Percentiles rank a stretch among this genome's conserved stretches.
Evolutionary conservation across 345 rosid genomes (phyloP).

Genomic region (Brassica cretica): DNA sequence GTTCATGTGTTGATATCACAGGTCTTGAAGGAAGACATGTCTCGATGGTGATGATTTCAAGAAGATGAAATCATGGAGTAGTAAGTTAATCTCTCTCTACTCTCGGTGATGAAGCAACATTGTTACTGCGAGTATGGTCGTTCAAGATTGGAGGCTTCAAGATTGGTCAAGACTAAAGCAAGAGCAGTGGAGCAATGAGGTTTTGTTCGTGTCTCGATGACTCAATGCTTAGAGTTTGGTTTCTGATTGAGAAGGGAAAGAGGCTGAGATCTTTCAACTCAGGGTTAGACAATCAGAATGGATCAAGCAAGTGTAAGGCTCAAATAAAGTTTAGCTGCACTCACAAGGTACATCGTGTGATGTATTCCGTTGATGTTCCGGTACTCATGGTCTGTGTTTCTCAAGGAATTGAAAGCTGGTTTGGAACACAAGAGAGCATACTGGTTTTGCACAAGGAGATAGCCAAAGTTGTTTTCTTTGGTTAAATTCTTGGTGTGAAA

Average conservation of each 20-base stretch:
- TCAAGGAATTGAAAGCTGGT: not conserved
- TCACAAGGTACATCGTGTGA: too few species aligned
- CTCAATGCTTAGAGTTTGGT: not conserved
- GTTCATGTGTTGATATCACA: not conserved
- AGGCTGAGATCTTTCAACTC: not conserved
- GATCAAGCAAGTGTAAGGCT: not conserved
- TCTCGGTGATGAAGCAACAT: too few species aligned
- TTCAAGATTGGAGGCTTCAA: not conserved
- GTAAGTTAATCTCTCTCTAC: not conserved
- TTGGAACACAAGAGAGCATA: not conserved
- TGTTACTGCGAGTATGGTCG: too few species aligned
- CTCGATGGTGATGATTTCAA: not conserved
- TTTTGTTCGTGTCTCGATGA: not conserved
- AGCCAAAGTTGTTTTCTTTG: slow-evolving; percentile 5
- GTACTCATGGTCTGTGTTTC: not conserved
- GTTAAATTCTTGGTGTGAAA: not conserved
- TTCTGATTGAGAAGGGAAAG: not conserved
- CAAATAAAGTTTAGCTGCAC: not conserved
- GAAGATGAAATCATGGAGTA: not conserved
- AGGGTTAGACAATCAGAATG: not conserved
- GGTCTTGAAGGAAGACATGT: not conserved
- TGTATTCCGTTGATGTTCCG: too few species aligned
- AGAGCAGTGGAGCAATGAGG: too few species aligned
- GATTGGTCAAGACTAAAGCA: not conserved
- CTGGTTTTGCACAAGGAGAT: not conserved